Conservation (phyloP, 306 rosid species). For the Dicorynia guianensis region DNA sequence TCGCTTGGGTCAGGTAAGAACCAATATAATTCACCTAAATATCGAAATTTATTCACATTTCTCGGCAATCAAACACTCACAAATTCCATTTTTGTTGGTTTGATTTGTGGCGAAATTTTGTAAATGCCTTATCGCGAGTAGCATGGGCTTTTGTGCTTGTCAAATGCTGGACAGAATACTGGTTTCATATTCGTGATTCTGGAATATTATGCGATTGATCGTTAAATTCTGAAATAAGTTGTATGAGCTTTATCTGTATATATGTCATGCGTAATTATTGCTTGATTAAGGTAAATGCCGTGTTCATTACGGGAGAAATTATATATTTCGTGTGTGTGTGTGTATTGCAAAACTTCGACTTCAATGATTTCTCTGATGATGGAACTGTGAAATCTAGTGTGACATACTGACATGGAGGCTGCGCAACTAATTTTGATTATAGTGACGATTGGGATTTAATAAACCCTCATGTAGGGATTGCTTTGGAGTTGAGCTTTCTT, state of each 20-base stretch:
- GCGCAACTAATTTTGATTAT: neutral
- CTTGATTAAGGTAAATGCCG: too few species aligned
- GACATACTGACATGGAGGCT: neutral
- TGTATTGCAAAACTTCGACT: neutral
- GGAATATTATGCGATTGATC: slow-evolving; percentile 14
- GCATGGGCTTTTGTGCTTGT: slow-evolving; percentile 1
- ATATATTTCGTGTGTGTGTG: neutral
- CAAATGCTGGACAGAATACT: neutral
- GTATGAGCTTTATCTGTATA: neutral
- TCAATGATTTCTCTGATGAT: neutral
- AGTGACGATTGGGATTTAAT: neutral
- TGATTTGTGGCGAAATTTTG: too few species aligned
- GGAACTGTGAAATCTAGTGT: neutral
- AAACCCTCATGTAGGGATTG: neutral
- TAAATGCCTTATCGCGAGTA: neutral
- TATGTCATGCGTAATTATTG: too few species aligned
- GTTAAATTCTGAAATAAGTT: slow-evolving; percentile 19
- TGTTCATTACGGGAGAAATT: neutral
- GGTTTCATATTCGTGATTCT: neutral
- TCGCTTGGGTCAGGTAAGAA: slow-evolving; percentile 34
- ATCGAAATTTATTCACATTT: slow-evolving; percentile 11
- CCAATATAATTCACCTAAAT: neutral
- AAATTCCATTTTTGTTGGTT: too few species aligned
- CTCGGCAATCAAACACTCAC: neutral
- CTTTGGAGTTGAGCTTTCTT: neutral